Conservation (phyloP, 805 yeast genomes). For the Cyberlindnera subsufficiens region DNA sequence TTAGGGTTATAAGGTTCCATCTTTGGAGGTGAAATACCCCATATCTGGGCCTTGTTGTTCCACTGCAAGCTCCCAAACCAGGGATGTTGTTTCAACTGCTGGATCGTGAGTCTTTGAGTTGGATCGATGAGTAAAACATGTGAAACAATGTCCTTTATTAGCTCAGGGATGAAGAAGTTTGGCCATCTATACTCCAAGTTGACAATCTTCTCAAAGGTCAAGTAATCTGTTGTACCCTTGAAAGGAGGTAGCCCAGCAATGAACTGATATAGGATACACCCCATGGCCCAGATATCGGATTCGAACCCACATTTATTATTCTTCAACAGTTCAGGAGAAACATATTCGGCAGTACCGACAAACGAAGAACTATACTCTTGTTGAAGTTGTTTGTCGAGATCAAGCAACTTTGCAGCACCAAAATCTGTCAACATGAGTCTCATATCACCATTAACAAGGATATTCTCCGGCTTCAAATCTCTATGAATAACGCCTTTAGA, state of each 20-base stretch:
- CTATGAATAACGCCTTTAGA: constrained; percentile 86
- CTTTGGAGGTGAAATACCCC: constrained; percentile 66
- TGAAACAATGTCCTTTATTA: constrained; percentile 60
- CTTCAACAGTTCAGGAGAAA: constrained; percentile 87
- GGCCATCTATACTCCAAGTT: constrained; percentile 69
- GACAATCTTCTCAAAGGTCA: constrained; percentile 81
- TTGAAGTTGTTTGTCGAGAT: constrained; percentile 14
- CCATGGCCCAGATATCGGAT: constrained; percentile 98
- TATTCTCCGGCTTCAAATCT: constrained; percentile 93
- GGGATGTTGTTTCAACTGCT: constrained; percentile 54
- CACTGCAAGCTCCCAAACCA: constrained; percentile 72
- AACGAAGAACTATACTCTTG: constrained; percentile 48
- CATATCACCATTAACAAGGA: constrained; percentile 78
- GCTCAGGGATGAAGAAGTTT: constrained; percentile 53
- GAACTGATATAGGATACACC: constrained; percentile 93
- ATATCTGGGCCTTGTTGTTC: constrained; percentile 55
- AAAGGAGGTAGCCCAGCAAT: constrained; percentile 88
- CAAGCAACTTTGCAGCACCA: constrained; percentile 89
- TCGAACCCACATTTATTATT: constrained; percentile 75
- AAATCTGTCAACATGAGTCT: constrained; percentile 91
- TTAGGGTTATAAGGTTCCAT: constrained; percentile 57
- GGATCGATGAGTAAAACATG: constrained; percentile 71
- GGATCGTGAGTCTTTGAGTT: constrained; percentile 50
- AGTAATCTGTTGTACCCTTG: constrained; percentile 75
- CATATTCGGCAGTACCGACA: constrained; percentile 97